Base-by-base conservation (phyloP, 1,284 basidiomycete genomes). In the Malassezia vespertilionis region DNA sequence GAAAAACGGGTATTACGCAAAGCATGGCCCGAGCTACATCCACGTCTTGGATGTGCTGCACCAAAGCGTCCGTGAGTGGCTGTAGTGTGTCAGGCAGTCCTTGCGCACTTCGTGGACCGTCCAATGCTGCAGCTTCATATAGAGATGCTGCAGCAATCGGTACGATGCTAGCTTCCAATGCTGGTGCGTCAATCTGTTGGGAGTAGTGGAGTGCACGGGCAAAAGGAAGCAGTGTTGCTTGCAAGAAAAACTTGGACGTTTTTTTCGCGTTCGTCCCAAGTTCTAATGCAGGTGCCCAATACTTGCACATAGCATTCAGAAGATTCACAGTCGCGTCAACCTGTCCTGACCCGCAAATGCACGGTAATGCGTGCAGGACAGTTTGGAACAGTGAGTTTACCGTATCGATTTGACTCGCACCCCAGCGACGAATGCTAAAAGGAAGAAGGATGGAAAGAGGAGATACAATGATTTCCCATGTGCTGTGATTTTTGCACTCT, bases 201-300 rank as follows among this genome's bases (percentile, higher is more conserved):
- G 23, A 17, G n/a, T 46, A 30, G 6, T 17, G 18, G 12, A 8
- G 39, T 8, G 44, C 44, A 6, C 28, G 10, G 3, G 44, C 47
- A 32, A 47, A 56, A 9, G 58, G 37, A 1, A 44, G 36, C 1
- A 63, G 27, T 8, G 49, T 43, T 18, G 30, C 43, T 20, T 9
- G 37, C 28, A 53, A 36, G 40, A 63, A 60, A 31, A 53, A 51
- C 24, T 58, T 57, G 33, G 53, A 46, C 15, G 58, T 60, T 26
- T 60, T 56, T 36, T 59, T 61, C 28, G 53, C 55, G 15, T 63
- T 63, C 1, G 47, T 37, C 14, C 61, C 61, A 15, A 59, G 57
- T 36, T 54, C 55, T 2, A 63, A 33, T 0, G 57, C 46, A 1
- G 48, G 52, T 0, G 30, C 34, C 59, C 59, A 63, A 12, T 43